Evolutionary conservation across 106 monocot genomes (phyloP).

Genomic region (Posidonia australis): DNA sequence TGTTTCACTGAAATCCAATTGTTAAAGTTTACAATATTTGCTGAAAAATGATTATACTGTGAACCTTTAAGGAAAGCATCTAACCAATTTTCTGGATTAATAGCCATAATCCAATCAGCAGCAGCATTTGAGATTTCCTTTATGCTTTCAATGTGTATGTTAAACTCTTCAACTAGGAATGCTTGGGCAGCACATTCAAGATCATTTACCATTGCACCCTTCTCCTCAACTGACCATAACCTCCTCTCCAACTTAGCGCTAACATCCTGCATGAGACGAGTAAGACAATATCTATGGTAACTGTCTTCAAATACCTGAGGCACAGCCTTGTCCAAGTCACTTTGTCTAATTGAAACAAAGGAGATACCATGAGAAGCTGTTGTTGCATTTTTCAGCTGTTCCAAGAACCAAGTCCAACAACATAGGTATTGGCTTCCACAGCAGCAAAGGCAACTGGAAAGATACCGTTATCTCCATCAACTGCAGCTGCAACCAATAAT

Average conservation of each 20-base stretch:
- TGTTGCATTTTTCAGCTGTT: slow-evolving; percentile 56
- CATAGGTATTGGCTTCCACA: slow-evolving; percentile 72
- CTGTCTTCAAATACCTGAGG: slow-evolving; percentile 62
- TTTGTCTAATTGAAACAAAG: slow-evolving; percentile 50
- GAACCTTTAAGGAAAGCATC: slow-evolving; percentile 74
- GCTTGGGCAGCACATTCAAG: slow-evolving; percentile 74
- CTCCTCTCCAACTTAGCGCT: slow-evolving; percentile 58
- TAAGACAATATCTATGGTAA: slow-evolving; percentile 54
- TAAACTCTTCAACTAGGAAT: slow-evolving; percentile 63
- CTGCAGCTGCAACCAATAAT: slow-evolving; percentile 53
- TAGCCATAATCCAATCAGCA: slow-evolving; percentile 60
- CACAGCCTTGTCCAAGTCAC: slow-evolving; percentile 61
- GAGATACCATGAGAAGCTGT: slow-evolving; percentile 42
- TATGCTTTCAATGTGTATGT: slow-evolving; percentile 47
- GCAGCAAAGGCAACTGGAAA: slow-evolving; percentile 82
- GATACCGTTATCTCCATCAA: slow-evolving; percentile 73
- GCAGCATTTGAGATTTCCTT: slow-evolving; percentile 44
- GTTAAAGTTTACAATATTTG: slow-evolving; percentile 43
- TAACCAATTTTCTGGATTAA: slow-evolving; percentile 82
- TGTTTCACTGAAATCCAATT: slow-evolving; percentile 74
- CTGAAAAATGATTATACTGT: slow-evolving; percentile 66
- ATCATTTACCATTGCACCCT: slow-evolving; percentile 50
- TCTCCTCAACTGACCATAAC: slow-evolving; percentile 46
- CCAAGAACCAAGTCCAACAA: slow-evolving; percentile 81
- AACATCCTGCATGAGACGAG: slow-evolving; percentile 66